These are phyloP conservation scores for Penicillium cosmopolitanum DNA, from an alignment of 495 filamentous ascomycete genomes.

Conservation along the genomic window DNA sequence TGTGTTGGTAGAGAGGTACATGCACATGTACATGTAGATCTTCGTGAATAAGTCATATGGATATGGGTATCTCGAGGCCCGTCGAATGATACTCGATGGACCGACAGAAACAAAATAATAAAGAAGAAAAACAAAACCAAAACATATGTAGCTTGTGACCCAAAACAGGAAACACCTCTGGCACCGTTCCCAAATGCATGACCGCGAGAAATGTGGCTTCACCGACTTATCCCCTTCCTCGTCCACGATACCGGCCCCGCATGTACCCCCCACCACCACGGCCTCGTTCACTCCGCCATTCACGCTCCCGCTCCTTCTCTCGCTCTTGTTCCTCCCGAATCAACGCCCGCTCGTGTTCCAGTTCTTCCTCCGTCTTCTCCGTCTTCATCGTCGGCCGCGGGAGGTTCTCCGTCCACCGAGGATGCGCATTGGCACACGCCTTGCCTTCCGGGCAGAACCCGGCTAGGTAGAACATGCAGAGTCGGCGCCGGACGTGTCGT, in stretches of 20 bases:
- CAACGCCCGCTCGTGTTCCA: constrained; percentile 59
- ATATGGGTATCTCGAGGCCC: constrained; percentile 23
- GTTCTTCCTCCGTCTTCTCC: constrained; percentile 64
- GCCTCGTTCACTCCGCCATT: constrained; percentile 53
- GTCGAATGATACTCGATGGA: background rate
- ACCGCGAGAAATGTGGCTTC: background rate
- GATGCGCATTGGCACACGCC: constrained; percentile 78
- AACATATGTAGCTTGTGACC: background rate
- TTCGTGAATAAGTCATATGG: constrained; percentile 11
- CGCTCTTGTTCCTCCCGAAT: constrained; percentile 56
- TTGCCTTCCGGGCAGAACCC: constrained; percentile 93
- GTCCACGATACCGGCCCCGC: constrained; percentile 51
- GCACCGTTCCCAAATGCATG: background rate
- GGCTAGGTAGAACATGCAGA: constrained; percentile 87
- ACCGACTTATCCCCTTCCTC: constrained; percentile 45
- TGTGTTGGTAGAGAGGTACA: too few species aligned
- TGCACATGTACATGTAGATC: background rate
- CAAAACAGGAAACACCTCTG: background rate
- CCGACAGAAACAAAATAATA: background rate
- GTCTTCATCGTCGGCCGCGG: constrained; percentile 69
- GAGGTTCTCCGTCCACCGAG: constrained; percentile 73
- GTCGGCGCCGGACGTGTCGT: constrained; percentile 72
- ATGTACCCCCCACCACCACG: constrained; percentile 54
- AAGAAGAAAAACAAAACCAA: constrained; percentile 5
- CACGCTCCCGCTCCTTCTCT: constrained; percentile 54